Conservation (phyloP, 176 grass and related monocot genomes). For the Ananas comosus region DNA sequence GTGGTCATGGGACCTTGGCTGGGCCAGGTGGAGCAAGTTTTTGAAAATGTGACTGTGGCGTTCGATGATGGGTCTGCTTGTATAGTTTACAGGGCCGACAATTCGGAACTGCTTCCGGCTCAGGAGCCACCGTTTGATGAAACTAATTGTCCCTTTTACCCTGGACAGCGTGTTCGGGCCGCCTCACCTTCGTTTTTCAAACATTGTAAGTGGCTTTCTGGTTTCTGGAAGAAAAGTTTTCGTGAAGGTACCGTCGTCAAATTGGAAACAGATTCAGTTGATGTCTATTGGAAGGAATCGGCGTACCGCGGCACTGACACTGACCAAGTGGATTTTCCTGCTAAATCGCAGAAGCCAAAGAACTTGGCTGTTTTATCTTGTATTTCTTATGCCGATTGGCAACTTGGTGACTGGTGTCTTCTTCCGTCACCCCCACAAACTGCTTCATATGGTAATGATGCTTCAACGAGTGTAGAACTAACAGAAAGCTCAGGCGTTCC, state of each 20-base stretch:
- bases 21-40: slow-evolving; percentile 77
- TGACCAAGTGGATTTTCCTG: slow-evolving; percentile 40
- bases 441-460: slow-evolving; percentile 24
- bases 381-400: slow-evolving; percentile 69
- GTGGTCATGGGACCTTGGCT: slow-evolving; percentile 74
- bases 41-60: slow-evolving; percentile 84
- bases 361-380: slow-evolving; percentile 81
- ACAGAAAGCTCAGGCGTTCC: slow-evolving; percentile 18
- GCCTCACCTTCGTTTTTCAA: slow-evolving; percentile 77
- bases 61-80: slow-evolving; percentile 93
- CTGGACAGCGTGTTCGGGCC: slow-evolving; percentile 80
- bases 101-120: slow-evolving; percentile 47
- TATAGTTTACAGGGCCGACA: slow-evolving; percentile 74
- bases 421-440: slow-evolving; percentile 14
- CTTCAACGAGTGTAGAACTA: slow-evolving; percentile 11
- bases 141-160: slow-evolving; percentile 71
- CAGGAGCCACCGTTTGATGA: slow-evolving; percentile 49
- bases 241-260: slow-evolving; percentile 79
- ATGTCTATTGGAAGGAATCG: slow-evolving; percentile 84
- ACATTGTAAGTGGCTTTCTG: slow-evolving; percentile 68
- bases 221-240: slow-evolving; percentile 70
- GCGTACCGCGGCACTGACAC: slow-evolving; percentile 45
- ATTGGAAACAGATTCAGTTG: slow-evolving; percentile 67
- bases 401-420: slow-evolving; percentile 88
- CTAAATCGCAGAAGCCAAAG: slow-evolving; percentile 73